Evolutionary conservation across 805 yeast species (phyloP).

Genomic region (Candida maesae): DNA sequence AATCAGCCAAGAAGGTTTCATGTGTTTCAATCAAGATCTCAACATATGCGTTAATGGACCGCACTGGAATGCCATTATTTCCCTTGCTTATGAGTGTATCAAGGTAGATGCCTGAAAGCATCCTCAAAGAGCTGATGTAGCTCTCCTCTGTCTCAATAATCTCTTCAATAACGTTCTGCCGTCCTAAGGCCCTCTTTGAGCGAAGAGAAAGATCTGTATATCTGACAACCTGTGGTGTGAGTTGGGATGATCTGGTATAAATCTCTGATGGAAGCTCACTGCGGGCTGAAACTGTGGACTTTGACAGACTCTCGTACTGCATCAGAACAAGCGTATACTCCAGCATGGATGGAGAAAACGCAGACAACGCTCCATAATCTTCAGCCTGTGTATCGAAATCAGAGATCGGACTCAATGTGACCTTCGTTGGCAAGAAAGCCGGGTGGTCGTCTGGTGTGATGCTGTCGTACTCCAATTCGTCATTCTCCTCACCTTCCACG

Average conservation of each 20-base stretch:
- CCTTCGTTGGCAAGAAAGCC: not conserved
- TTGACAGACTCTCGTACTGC: not conserved
- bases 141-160: slow-evolving; percentile 44
- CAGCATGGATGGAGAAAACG: not conserved
- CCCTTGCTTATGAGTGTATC: slow-evolving; percentile 33
- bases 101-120: slow-evolving; percentile 41
- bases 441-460: not conserved
- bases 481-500: too few species aligned
- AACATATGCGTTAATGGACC: slow-evolving; percentile 30
- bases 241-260: slow-evolving; percentile 20
- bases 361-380: too few species aligned
- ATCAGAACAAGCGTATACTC: not conserved
- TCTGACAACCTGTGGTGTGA: slow-evolving; percentile 15
- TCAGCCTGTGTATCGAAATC: not conserved
- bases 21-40: slow-evolving; percentile 32
- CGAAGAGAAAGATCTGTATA: slow-evolving; percentile 16
- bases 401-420: not conserved
- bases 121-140: slow-evolving; percentile 42
- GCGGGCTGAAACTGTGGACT: not conserved
- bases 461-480: too few species aligned
- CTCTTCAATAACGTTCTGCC: slow-evolving; percentile 40
- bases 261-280: not conserved
- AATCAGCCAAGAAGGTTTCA: slow-evolving; percentile 25
- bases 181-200: slow-evolving; percentile 16
- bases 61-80: slow-evolving; percentile 34